These are phyloP conservation scores for Phytophthora parvispora DNA, from an alignment of 352 stramenopile genomes.

Conservation along the genomic window DNA sequence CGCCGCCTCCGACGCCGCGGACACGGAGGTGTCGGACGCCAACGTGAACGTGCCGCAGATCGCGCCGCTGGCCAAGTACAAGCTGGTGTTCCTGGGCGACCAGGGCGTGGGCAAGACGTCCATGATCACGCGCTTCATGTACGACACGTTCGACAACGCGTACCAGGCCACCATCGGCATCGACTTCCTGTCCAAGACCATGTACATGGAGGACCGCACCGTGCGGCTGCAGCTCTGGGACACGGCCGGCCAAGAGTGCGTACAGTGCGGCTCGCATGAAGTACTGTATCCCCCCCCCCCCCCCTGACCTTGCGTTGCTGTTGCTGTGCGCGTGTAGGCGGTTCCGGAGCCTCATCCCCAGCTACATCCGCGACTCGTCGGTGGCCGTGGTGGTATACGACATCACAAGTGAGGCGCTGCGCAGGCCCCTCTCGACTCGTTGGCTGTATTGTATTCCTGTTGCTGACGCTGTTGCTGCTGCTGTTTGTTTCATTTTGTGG, in stretches of 20 bases:
- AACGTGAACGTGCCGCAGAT: constrained; percentile 85
- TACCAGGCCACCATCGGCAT: constrained; percentile 99
- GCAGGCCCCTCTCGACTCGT: too few relatives aligned
- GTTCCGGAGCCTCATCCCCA: constrained; percentile 96
- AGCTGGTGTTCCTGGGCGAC: constrained; percentile 96
- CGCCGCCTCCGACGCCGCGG: background rate
- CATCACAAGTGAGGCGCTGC: constrained; percentile 95
- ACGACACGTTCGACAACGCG: constrained; percentile 98
- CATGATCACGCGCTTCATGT: constrained; percentile 99
- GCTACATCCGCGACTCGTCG: constrained; percentile 99
- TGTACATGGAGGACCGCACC: constrained; percentile 99
- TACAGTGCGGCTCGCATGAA: too few relatives aligned
- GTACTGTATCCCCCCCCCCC: too few relatives aligned
- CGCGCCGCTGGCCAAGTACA: constrained; percentile 95
- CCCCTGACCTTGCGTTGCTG: background rate
- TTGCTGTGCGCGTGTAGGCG: constrained; percentile 51
- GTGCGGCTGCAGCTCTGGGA: constrained; percentile 99
- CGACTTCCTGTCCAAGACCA: constrained; percentile 99
- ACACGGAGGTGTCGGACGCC: constrained; percentile 24
- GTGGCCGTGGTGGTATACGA: constrained; percentile 99
- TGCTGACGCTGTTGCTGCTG: constrained; percentile 9
- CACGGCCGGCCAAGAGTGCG: constrained; percentile 97
- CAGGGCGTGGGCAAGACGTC: constrained; percentile 99
- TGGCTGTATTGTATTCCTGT: too few relatives aligned
- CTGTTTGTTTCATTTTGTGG: background rate